Conservation (phyloP, 495 filamentous ascomycete genomes). For the Penicillium herquei region DNA sequence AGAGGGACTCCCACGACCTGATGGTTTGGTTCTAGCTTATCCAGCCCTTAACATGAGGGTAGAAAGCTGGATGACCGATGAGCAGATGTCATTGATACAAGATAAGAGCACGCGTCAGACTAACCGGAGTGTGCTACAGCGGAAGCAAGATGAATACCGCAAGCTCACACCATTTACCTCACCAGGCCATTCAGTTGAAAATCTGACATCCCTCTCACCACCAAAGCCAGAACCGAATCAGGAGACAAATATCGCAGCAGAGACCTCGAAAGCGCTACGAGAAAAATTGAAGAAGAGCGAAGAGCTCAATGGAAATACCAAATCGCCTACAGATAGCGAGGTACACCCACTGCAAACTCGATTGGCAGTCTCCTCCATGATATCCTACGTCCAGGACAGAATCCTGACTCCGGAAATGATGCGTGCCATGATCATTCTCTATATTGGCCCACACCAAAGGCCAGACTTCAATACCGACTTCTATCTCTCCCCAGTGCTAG, state of each 20-base stretch:
- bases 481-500: constrained; percentile 82
- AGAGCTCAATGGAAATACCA: constrained; percentile 26
- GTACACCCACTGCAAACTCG: constrained; percentile 75
- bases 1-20: constrained; percentile 66
- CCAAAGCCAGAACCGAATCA: constrained; percentile 39
- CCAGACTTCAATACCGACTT: constrained; percentile 93
- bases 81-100: constrained; percentile 92
- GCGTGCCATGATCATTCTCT: constrained; percentile 98
- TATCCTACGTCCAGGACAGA: constrained; percentile 96
- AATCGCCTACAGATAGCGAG: constrained; percentile 48
- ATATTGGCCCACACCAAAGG: constrained; percentile 88
- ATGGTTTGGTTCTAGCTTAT: constrained; percentile 82
- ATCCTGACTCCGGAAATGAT: constrained; percentile 97
- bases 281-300: constrained; percentile 25
- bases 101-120: constrained; percentile 74
- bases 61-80: constrained; percentile 98
- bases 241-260: constrained; percentile 26
- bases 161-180: constrained; percentile 60
- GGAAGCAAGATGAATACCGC: constrained; percentile 72
- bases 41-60: constrained; percentile 93
- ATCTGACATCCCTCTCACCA: constrained; percentile 22
- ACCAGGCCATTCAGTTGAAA: constrained; percentile 63
- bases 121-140: constrained; percentile 70
- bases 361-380: constrained; percentile 90
- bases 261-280: constrained; percentile 26